phyloP scores from a whole-genome alignment of 805 yeast genomes.

The Kazachstania psychrophila region DNA sequence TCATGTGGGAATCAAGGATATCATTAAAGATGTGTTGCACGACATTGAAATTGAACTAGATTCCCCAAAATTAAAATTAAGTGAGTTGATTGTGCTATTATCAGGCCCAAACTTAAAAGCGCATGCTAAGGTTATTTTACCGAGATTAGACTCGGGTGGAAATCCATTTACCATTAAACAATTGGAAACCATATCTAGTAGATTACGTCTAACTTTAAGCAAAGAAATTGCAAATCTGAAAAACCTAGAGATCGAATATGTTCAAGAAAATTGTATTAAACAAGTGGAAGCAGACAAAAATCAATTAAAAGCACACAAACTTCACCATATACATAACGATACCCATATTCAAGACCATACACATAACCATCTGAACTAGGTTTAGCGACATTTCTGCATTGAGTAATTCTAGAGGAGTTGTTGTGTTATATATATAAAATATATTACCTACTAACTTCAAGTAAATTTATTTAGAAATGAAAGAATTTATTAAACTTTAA shows the following conservation, averaged over 20 bases:
- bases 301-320: conserved; percentile 8
- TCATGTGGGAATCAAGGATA: conserved; percentile 34
- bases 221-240: conserved; percentile 35
- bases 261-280: conserved; percentile 21
- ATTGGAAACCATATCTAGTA: conserved; percentile 31
- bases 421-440: no score
- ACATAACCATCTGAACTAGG: conserved; percentile 11
- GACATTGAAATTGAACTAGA: conserved; percentile 29
- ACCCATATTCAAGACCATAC: conserved; percentile 16
- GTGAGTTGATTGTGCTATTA: conserved; percentile 37
- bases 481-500: no score
- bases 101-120: conserved; percentile 47
- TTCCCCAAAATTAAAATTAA: conserved; percentile 22
- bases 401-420: neutral
- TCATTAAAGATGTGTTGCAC: conserved; percentile 28
- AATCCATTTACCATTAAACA: conserved; percentile 31
- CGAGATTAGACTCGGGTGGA: conserved; percentile 27
- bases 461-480: no score
- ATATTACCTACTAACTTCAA: no score
- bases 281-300: no score
- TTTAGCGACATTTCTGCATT: neutral
- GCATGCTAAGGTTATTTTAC: conserved; percentile 27
- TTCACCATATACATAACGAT: conserved; percentile 5
- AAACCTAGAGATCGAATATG: conserved; percentile 33
- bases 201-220: conserved; percentile 27